Evolutionary conservation across 1,139 yeast genomes (phyloP).

Genomic region (Arxiozyma slooffiae): DNA sequence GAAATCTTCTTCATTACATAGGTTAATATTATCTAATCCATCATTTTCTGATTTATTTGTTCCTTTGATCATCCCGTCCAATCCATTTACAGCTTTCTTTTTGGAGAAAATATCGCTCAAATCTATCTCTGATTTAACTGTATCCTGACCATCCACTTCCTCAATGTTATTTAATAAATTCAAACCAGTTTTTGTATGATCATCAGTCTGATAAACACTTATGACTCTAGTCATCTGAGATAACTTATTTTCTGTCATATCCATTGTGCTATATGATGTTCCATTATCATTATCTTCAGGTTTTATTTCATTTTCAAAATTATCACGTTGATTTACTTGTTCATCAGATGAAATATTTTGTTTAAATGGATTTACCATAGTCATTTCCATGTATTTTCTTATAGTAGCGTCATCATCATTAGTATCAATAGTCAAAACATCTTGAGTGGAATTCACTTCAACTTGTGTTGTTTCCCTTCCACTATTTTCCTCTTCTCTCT

Average conservation of each 20-base stretch:
- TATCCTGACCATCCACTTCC: conserved; percentile 25
- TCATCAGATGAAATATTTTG: conserved; percentile 16
- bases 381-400: conserved; percentile 30
- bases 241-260: conserved; percentile 13
- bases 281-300: conserved; percentile 1
- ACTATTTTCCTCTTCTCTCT: too few species aligned
- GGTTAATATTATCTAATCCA: background rate
- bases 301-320: background rate
- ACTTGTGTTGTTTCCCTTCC: background rate
- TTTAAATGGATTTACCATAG: conserved; percentile 34
- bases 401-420: conserved; percentile 14
- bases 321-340: conserved; percentile 17
- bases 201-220: conserved; percentile 29
- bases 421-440: conserved; percentile 8
- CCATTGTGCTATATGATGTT: conserved; percentile 4
- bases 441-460: conserved; percentile 11
- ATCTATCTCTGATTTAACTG: conserved; percentile 24
- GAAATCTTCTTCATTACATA: background rate
- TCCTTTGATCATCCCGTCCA: background rate
- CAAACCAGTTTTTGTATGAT: background rate
- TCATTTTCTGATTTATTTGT: background rate
- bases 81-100: background rate
- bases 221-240: conserved; percentile 35
- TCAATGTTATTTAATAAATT: conserved; percentile 8
- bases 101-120: conserved; percentile 19